A percentile compares a stretch with the other conserved stretches of the same genome.
These are phyloP conservation scores for Pythium oligandrum DNA, from an alignment of 352 stramenopile species.

Conservation along the genomic window DNA sequence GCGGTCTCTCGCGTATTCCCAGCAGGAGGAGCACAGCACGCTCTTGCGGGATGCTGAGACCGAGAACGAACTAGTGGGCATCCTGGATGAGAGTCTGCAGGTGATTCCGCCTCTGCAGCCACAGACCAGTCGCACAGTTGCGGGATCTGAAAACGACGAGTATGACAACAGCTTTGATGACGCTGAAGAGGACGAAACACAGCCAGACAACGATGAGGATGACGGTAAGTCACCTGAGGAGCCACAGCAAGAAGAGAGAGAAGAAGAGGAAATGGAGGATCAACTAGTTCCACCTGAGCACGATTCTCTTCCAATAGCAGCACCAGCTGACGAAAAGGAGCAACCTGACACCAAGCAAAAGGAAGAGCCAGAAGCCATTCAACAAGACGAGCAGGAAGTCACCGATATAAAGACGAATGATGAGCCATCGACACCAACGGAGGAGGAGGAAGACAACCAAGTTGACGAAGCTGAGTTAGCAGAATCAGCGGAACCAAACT, in stretches of 20 bases:
- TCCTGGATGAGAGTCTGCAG: constrained; percentile 53
- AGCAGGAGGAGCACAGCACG: background rate
- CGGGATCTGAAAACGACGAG: constrained; percentile 19
- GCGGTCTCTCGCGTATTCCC: constrained; percentile 1
- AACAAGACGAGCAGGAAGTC: no score
- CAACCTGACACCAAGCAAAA: background rate
- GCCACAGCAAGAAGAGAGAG: background rate
- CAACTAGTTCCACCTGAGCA: background rate
- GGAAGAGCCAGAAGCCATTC: background rate
- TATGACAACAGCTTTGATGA: constrained; percentile 58
- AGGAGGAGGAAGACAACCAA: no score
- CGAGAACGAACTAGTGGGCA: constrained; percentile 40
- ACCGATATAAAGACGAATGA: no score
- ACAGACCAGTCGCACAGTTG: background rate
- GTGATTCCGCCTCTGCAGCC: background rate
- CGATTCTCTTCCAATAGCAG: constrained; percentile 1
- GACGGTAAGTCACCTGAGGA: constrained; percentile 3
- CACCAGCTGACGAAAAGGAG: constrained; percentile 3
- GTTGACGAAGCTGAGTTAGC: no score
- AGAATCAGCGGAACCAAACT: no score
- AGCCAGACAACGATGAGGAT: constrained; percentile 4
- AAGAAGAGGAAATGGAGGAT: background rate
- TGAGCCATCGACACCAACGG: no score
- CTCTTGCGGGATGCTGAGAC: constrained; percentile 7
- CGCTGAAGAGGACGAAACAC: constrained; percentile 15